Base-by-base conservation (phyloP, 2,329 filamentous ascomycete genomes). In the Phialemoniopsis sp. region DNA sequence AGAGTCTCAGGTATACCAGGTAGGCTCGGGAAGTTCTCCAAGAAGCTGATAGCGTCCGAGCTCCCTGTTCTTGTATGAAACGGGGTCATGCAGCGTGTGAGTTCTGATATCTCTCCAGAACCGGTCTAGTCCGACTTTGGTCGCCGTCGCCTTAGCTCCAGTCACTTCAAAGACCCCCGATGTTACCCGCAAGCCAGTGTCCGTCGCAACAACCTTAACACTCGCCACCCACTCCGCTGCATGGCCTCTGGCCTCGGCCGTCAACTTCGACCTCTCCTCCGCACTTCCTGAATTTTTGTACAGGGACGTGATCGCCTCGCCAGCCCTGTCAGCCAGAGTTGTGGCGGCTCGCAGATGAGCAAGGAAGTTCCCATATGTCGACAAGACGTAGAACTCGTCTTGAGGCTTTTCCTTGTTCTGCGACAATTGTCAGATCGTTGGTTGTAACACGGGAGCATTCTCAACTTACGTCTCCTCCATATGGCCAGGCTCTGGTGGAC, bases 101-200 rank as follows among this genome's bases (percentile, higher is more conserved):
- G 79, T 83, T 5, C 81, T 58, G n/a, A 84, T 62, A 50, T 85
- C 80, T 34, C 80, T 66, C 78, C 78, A 85, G 56, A 80, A 85
- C 2, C 80, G 63, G 60, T 84, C 81, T 42, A 85, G 57, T 0
- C 78, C 78, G 1, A 80, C 71, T 47, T 73, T 81, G 39, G 62
- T 62, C 0, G 71, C 68, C 1, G 80, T 84, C 0, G 78, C 68
- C 43, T 73, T 71, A 0, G 78, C 67, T 0, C 76, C 80, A 0
- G 79, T 80, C 5, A 82, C 74, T 53, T 85, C 81, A 49, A 85
- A 85, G 3, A 84, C 67, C 0, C 79, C 79, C 0, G 67, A 59
- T 0, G 80, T 80, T 4, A 85, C 76, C 5, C 68, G 57, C 13
- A 85, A 56, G 0, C 69, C 71, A 0, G 72, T 75, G 43, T 85